phyloP scores from a whole-genome alignment of 2,329 filamentous ascomycete species.

The Byssoonygena ceratinophila region DNA sequence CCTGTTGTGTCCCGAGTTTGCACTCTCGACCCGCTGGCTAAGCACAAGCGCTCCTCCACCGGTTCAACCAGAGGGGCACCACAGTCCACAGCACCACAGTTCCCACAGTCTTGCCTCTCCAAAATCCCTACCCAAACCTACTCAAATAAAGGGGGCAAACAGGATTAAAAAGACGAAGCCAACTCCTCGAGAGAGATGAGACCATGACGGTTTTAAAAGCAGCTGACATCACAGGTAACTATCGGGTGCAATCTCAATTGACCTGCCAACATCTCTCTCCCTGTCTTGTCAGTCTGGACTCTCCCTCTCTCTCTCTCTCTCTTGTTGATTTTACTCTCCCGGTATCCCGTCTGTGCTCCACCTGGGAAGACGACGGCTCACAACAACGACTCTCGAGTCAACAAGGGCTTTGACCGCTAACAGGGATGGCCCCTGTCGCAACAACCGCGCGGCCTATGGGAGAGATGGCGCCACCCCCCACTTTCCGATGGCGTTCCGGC shows the following conservation, averaged over 20 bases:
- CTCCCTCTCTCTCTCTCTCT: background rate
- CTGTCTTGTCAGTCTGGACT: background rate
- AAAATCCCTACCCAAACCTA: background rate
- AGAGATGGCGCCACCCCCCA: constrained; percentile 6
- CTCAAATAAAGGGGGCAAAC: background rate
- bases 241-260: too few species aligned
- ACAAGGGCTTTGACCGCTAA: background rate
- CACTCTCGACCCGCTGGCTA: background rate
- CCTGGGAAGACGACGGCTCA: background rate
- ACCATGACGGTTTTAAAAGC: constrained; percentile 5
- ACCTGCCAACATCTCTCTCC: too few species aligned
- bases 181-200: background rate
- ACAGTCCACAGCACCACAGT: background rate
- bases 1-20: background rate
- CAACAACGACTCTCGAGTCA: background rate
- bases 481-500: constrained; percentile 9
- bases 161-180: background rate
- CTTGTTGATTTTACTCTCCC: background rate
- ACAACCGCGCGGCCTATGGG: constrained; percentile 4
- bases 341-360: constrained; percentile 1
- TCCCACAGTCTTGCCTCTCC: background rate
- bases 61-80: too few species aligned
- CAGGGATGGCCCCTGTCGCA: background rate
- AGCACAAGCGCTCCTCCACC: background rate
- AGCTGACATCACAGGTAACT: background rate